phyloP scores from a whole-genome alignment of 768 basidiomycete genomes.

The Panus rudis region DNA sequence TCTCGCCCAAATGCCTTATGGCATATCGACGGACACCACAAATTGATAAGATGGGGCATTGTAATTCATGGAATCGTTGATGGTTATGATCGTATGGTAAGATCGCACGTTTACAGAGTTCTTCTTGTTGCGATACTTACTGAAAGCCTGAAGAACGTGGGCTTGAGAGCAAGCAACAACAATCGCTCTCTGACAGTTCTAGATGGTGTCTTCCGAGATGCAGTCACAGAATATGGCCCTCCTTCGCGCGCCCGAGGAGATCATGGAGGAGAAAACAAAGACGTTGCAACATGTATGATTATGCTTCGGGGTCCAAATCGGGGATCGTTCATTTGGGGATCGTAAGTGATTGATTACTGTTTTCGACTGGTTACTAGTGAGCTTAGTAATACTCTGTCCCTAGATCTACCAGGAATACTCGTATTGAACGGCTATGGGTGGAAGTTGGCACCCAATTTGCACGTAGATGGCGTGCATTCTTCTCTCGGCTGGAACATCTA shows the following conservation, averaged over 20 bases:
- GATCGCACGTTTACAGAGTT: conserved; percentile 1
- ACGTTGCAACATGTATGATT: conserved; percentile 24
- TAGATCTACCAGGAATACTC: conserved; percentile 34
- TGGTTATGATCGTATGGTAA: conserved; percentile 30
- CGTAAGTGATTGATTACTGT: conserved; percentile 9
- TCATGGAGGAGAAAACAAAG: conserved; percentile 23
- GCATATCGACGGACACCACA: conserved; percentile 21
- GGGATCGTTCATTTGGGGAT: conserved; percentile 24
- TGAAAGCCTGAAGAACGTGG: conserved; percentile 21
- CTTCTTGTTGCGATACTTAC: neutral
- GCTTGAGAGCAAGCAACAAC: conserved; percentile 17
- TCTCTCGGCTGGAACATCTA: conserved; percentile 25
- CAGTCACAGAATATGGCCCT: conserved; percentile 8
- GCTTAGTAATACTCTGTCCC: neutral
- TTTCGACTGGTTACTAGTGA: neutral
- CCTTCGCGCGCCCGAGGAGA: conserved; percentile 24
- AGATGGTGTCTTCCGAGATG: conserved; percentile 14
- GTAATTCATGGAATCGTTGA: conserved; percentile 24
- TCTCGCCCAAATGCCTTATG: conserved; percentile 15
- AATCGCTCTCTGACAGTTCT: conserved; percentile 23
- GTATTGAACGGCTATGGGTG: conserved; percentile 40
- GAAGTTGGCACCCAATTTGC: conserved; percentile 36
- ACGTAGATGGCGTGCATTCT: conserved; percentile 36
- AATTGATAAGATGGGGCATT: conserved; percentile 15
- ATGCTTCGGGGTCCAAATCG: conserved; percentile 16